Evolutionary conservation across 2,329 filamentous ascomycete genomes (phyloP), one percentile per base, ranked within the genome.

Genomic region (Chaetomiaceae sp.): DNA sequence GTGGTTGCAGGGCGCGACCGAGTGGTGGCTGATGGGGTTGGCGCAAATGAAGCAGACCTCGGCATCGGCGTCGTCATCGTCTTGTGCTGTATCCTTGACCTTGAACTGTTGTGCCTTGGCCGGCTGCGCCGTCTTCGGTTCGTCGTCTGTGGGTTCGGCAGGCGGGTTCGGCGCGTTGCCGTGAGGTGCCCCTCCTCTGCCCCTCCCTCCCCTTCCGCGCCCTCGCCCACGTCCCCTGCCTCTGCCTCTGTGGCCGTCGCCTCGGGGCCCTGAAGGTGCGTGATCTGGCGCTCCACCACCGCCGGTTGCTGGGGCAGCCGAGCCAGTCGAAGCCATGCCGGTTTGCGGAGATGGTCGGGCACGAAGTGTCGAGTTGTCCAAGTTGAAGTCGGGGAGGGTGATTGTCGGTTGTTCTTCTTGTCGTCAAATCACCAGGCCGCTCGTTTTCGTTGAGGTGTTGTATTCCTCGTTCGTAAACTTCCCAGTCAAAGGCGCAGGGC

Each of bases 41-140:
- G 93, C 92, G 70, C 93, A 99, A 64, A 99, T 99, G 70, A 97
- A 97, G 79, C 93, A 99, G 55, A 96, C 80, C 56, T 96, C 90
- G 21, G 77, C 85, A 50, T 90, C 86, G 25, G 74, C 73, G 23
- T 78, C 79, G 42, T 79, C 79, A 3, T 68, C 64, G 44, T 60
- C 64, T 23, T 55, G 53, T 1, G 51, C 50, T 17, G 58, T 44
- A 55, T 62, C 62, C 38, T 52, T 46, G 27, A 44, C 42, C 50
- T 63, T 63, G 58, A 62, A 62, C 37, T 62, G 55, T 8, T 61
- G 58, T 46, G 60, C 55, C 31, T 61, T 59, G 27, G 48, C 55
- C 20, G 64, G 40, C 30, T 59, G 41, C 33, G 57, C 41, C 41
- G 57, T 37, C 25, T 54, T 50, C 27, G 52, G 33, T 33, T 53